A percentile compares a stretch with the other conserved stretches of the same genome.
These are phyloP conservation scores for Teunomyces pallodes DNA, from an alignment of 805 yeast species.

Conservation along the genomic window DNA sequence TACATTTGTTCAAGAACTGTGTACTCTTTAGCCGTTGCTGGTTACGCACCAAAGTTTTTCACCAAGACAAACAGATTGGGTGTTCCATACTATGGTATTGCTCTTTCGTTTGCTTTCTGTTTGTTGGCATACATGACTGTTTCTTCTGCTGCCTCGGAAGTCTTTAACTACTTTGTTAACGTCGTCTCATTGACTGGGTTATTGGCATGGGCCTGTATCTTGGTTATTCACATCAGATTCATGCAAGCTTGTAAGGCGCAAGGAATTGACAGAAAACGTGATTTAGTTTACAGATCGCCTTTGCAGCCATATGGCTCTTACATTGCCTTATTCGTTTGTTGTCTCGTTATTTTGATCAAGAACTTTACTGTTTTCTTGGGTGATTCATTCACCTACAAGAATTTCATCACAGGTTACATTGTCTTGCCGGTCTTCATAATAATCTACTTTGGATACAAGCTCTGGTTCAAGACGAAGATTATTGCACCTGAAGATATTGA, in stretches of 20 bases:
- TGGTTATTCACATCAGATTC: slow-evolving; percentile 66
- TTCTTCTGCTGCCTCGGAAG: slow-evolving; percentile 50
- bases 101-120: slow-evolving; percentile 51
- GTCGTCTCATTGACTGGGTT: slow-evolving; percentile 75
- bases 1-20: slow-evolving; percentile 75
- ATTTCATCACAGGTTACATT: slow-evolving; percentile 75
- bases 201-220: slow-evolving; percentile 70
- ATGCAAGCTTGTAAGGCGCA: slow-evolving; percentile 65
- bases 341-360: slow-evolving; percentile 58
- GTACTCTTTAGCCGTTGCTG: slow-evolving; percentile 69
- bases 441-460: slow-evolving; percentile 59
- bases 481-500: slow-evolving; percentile 57
- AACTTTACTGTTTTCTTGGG: slow-evolving; percentile 72
- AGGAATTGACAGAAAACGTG: slow-evolving; percentile 52
- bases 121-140: slow-evolving; percentile 70
- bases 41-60: slow-evolving; percentile 70
- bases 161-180: slow-evolving; percentile 70
- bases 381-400: slow-evolving; percentile 52
- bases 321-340: slow-evolving; percentile 53
- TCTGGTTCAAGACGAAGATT: slow-evolving; percentile 47
- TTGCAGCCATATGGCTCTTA: slow-evolving; percentile 68
- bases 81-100: slow-evolving; percentile 64
- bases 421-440: slow-evolving; percentile 65
- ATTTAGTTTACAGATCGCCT: slow-evolving; percentile 61
- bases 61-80: slow-evolving; percentile 63